Evolutionary conservation across 2,329 filamentous ascomycete species (phyloP).

Genomic region (Orbilia quercus): DNA sequence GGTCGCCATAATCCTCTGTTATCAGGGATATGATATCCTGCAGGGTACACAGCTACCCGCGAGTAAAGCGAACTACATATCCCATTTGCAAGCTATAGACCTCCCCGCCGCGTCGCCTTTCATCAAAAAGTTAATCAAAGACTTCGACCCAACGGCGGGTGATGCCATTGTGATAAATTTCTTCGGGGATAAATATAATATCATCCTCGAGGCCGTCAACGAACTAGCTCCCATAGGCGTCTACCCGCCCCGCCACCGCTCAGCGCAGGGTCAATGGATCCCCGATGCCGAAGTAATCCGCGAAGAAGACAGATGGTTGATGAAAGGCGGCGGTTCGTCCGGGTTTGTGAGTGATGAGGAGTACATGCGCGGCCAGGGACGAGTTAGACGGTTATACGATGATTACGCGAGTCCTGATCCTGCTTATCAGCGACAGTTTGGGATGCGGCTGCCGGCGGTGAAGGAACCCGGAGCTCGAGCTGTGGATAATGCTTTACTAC

Average conservation of each 20-base stretch:
- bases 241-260: conserved; percentile 5
- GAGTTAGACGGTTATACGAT: background rate
- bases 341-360: conserved; percentile 11
- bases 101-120: background rate
- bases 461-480: no score
- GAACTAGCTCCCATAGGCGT: background rate
- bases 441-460: no score
- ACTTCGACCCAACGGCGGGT: background rate
- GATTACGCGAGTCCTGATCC: conserved; percentile 4
- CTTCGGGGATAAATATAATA: background rate
- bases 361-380: conserved; percentile 10
- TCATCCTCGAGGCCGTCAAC: background rate
- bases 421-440: background rate
- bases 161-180: no score
- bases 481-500: no score
- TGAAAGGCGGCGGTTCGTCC: background rate
- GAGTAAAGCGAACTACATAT: background rate
- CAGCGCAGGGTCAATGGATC: conserved; percentile 2
- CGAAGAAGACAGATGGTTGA: background rate
- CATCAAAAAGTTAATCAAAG: background rate
- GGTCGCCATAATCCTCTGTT: background rate
- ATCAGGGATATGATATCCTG: background rate
- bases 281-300: background rate
- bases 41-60: background rate
- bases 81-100: conserved; percentile 6